Evolutionary conservation across 116 monocot species (phyloP).

Genomic region (Cymodocea nodosa): DNA sequence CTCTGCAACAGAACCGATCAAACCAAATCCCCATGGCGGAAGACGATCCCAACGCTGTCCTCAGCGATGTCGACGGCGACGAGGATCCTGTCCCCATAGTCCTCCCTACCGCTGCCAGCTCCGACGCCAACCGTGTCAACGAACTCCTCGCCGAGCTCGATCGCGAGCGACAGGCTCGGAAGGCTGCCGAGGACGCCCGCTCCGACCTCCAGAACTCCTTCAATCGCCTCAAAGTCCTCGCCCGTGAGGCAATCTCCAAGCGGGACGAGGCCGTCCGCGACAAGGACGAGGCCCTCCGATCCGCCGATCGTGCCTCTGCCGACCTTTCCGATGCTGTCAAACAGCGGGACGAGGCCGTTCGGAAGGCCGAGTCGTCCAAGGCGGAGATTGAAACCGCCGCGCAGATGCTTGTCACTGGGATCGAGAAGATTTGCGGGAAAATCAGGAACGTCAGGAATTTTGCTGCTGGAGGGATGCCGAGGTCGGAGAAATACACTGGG

Average conservation of each 20-base stretch:
- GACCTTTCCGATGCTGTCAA: constrained; percentile 19
- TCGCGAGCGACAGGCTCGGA: constrained; percentile 41
- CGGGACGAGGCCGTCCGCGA: constrained; percentile 23
- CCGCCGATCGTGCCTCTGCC: constrained; percentile 7
- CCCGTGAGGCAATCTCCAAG: constrained; percentile 28
- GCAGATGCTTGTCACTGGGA: constrained; percentile 74
- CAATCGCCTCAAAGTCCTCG: constrained; percentile 20
- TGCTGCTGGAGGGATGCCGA: constrained; percentile 26
- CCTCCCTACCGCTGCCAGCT: constrained; percentile 19
- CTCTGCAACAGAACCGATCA: too few relatives aligned
- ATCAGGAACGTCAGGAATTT: constrained; percentile 41
- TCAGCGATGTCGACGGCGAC: constrained; percentile 76
- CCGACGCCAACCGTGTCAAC: not conserved
- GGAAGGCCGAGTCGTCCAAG: constrained; percentile 25
- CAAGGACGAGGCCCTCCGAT: constrained; percentile 21
- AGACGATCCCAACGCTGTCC: constrained; percentile 32
- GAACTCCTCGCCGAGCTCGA: constrained; percentile 60
- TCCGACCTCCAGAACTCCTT: constrained; percentile 21
- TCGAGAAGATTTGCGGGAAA: constrained; percentile 74
- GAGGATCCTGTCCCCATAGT: constrained; percentile 24
- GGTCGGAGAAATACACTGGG: constrained; percentile 78
- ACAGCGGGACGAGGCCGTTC: constrained; percentile 19
- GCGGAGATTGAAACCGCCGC: constrained; percentile 57
- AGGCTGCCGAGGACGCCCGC: constrained; percentile 33
- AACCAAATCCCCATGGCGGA: not conserved